Percentiles rank a stretch among this genome's conserved stretches.
Conservation (phyloP, 352 stramenopile species). For the Blastocystis sp. region DNA sequence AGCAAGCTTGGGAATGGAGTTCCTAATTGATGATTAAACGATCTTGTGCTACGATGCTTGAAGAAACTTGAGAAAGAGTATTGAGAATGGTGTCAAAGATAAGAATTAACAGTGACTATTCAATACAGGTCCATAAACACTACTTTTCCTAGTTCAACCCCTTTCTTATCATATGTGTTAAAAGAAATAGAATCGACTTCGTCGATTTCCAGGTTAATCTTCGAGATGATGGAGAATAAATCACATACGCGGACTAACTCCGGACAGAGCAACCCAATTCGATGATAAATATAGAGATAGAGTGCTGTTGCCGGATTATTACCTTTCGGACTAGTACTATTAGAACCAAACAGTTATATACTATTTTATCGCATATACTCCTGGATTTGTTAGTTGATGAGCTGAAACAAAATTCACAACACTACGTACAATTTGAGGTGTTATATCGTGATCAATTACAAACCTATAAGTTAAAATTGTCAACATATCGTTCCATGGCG, state of each 20-base stretch:
- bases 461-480: neutral
- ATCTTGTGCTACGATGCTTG: neutral
- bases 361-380: neutral
- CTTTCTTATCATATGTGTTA: neutral
- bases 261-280: constrained; percentile 32
- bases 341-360: neutral
- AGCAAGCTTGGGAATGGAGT: neutral
- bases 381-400: neutral
- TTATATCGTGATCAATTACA: constrained; percentile 12
- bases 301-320: neutral
- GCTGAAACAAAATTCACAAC: neutral
- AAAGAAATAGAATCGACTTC: constrained; percentile 49
- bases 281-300: constrained; percentile 30
- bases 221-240: neutral
- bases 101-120: constrained; percentile 2
- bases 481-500: neutral
- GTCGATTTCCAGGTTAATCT: constrained; percentile 11
- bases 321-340: neutral
- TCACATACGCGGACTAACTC: neutral
- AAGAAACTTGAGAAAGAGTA: neutral
- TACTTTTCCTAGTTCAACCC: constrained; percentile 7
- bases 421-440: neutral
- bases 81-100: neutral
- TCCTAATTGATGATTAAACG: neutral
- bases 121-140: neutral